Conservation (phyloP, 106 monocot species). For the Ottelia alismoides region DNA sequence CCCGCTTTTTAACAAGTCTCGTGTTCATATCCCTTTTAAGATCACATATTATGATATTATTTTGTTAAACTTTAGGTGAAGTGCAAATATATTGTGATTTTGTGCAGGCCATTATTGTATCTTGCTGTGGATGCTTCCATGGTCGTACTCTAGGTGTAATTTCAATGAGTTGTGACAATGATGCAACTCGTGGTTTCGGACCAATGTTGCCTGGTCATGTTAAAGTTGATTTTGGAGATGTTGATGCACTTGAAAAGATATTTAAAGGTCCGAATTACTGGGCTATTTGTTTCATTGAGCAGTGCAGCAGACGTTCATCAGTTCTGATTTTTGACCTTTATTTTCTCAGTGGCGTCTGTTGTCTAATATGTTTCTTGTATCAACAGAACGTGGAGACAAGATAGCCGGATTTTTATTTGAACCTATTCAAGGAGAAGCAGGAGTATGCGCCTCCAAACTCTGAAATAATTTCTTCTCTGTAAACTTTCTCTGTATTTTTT, state of each 20-base stretch:
- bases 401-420: constrained; percentile 96
- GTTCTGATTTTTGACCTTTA: not conserved
- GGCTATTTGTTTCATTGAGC: not conserved
- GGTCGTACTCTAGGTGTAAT: constrained; percentile 87
- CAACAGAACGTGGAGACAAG: constrained; percentile 61
- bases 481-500: too few species aligned
- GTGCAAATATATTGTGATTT: not conserved
- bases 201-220: constrained; percentile 82
- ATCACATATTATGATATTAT: too few species aligned
- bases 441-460: too few species aligned
- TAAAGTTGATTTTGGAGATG: constrained; percentile 95
- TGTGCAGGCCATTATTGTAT: constrained; percentile 78
- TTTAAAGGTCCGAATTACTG: constrained; percentile 45
- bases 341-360: not conserved
- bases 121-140: constrained; percentile 99
- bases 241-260: constrained; percentile 49
- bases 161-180: constrained; percentile 99
- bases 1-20: too few species aligned
- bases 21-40: too few species aligned
- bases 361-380: constrained; percentile 1
- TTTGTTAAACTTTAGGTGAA: too few species aligned
- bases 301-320: too few species aligned
- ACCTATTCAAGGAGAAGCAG: constrained; percentile 98
- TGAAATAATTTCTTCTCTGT: too few species aligned
- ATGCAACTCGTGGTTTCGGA: constrained; percentile 92